phyloP scores from a whole-genome alignment of 2,329 filamentous ascomycete species.

The Epichloe uncinata region DNA sequence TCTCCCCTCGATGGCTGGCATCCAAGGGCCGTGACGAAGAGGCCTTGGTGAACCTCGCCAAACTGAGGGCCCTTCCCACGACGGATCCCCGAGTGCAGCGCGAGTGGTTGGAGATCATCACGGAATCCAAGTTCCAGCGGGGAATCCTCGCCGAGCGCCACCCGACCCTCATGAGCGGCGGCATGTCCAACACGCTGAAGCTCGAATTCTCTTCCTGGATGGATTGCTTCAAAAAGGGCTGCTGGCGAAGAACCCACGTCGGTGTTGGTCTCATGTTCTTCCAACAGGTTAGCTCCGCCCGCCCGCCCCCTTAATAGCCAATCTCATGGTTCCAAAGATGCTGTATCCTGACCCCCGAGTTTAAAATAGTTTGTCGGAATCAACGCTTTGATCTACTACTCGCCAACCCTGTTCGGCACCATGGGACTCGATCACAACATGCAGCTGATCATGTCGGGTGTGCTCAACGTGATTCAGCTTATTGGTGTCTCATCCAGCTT shows the following conservation, averaged over 20 bases:
- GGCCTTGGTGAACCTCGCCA: conserved; percentile 11
- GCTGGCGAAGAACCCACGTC: conserved; percentile 30
- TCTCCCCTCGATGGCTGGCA: conserved; percentile 16
- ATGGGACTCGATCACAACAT: conserved; percentile 31
- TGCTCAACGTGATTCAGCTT: conserved; percentile 18
- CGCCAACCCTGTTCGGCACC: conserved; percentile 42
- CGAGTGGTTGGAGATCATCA: conserved; percentile 15
- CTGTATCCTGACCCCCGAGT: not conserved
- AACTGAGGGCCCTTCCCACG: conserved; percentile 11
- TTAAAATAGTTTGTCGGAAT: conserved; percentile 14
- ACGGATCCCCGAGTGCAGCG: conserved; percentile 11
- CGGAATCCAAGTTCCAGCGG: conserved; percentile 14
- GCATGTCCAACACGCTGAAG: conserved; percentile 22
- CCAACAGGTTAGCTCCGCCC: conserved; percentile 30
- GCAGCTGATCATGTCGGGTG: conserved; percentile 19
- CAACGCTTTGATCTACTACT: conserved; percentile 41
- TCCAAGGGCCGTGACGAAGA: conserved; percentile 14
- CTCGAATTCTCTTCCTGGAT: conserved; percentile 34
- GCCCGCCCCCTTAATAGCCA: not conserved
- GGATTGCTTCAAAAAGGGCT: conserved; percentile 36
- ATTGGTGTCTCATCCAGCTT: conserved; percentile 29
- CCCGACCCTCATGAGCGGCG: conserved; percentile 21
- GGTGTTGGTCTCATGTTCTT: conserved; percentile 43
- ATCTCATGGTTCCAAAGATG: too few relatives aligned
- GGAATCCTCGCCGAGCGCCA: conserved; percentile 19